phyloP scores from a whole-genome alignment of 2,329 filamentous ascomycete species.

The Trichoderma lentiforme region DNA sequence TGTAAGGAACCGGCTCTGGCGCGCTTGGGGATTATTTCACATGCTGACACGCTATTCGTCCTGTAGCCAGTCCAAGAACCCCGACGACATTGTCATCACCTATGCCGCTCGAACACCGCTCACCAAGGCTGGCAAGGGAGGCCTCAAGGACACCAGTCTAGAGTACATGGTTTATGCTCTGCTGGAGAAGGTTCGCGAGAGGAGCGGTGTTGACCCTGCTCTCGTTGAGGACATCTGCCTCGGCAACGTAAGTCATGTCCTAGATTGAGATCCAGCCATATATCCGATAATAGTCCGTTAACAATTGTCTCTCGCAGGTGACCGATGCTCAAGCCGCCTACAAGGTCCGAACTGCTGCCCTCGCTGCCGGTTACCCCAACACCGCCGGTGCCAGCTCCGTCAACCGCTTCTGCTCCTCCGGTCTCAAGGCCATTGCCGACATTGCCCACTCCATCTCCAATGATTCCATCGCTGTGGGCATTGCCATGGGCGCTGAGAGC shows the following conservation, averaged over 20 bases:
- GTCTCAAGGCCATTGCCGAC: conserved; percentile 91
- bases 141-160: conserved; percentile 89
- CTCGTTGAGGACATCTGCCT: conserved; percentile 87
- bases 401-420: conserved; percentile 97
- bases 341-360: conserved; percentile 81
- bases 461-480: conserved; percentile 80
- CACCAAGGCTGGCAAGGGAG: conserved; percentile 83
- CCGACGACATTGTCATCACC: conserved; percentile 96
- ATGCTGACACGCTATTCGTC: conserved; percentile 15
- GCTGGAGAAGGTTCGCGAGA: conserved; percentile 69
- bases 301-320: conserved; percentile 50
- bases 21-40: neutral
- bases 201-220: conserved; percentile 72
- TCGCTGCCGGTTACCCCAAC: conserved; percentile 91
- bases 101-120: conserved; percentile 86
- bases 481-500: conserved; percentile 83
- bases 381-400: conserved; percentile 76
- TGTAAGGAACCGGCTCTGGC: conserved; percentile 59
- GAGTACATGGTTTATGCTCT: conserved; percentile 84
- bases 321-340: conserved; percentile 83
- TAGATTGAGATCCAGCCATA: neutral
- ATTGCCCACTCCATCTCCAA: conserved; percentile 82
- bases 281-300: neutral
- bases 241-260: conserved; percentile 67
- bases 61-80: conserved; percentile 79